phyloP scores from a whole-genome alignment of 805 yeast genomes.

The Kodamaea leandrae region DNA sequence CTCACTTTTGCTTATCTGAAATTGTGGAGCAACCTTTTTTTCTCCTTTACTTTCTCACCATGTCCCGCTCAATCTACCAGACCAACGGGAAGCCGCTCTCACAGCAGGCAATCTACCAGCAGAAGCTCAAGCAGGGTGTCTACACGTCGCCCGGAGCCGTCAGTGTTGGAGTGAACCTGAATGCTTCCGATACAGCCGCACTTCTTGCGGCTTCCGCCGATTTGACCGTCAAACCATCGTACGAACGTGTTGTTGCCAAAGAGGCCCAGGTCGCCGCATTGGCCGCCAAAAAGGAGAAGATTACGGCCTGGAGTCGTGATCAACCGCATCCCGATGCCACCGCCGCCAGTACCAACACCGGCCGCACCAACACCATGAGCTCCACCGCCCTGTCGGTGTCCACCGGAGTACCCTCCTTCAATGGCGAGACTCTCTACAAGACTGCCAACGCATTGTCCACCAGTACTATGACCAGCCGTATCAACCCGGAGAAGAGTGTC shows the following conservation, averaged over 20 bases:
- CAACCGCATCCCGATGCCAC: constrained; percentile 46
- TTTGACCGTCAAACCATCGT: constrained; percentile 56
- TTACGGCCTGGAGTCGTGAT: constrained; percentile 49
- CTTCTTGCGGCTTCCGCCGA: constrained; percentile 67
- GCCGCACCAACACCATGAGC: constrained; percentile 17
- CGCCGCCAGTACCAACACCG: constrained; percentile 41
- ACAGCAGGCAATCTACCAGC: constrained; percentile 72
- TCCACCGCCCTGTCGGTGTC: constrained; percentile 11
- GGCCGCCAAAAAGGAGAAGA: constrained; percentile 42
- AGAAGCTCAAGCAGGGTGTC: constrained; percentile 67
- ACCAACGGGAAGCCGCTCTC: constrained; percentile 69
- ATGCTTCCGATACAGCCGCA: constrained; percentile 77
- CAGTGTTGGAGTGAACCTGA: constrained; percentile 60
- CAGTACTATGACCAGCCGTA: constrained; percentile 44
- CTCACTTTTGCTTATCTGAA: background rate
- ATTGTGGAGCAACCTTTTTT: background rate
- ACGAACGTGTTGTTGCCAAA: constrained; percentile 55
- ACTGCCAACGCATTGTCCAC: constrained; percentile 41
- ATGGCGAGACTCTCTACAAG: constrained; percentile 29
- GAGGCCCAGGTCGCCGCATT: constrained; percentile 69
- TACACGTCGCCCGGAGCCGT: constrained; percentile 49
- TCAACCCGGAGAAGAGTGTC: constrained; percentile 38
- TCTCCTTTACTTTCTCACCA: constrained; percentile 10
- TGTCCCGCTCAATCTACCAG: constrained; percentile 57
- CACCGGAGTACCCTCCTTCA: constrained; percentile 32